These are phyloP conservation scores for Vigna radiata DNA, from an alignment of 306 rosid species.

Conservation along the genomic window DNA sequence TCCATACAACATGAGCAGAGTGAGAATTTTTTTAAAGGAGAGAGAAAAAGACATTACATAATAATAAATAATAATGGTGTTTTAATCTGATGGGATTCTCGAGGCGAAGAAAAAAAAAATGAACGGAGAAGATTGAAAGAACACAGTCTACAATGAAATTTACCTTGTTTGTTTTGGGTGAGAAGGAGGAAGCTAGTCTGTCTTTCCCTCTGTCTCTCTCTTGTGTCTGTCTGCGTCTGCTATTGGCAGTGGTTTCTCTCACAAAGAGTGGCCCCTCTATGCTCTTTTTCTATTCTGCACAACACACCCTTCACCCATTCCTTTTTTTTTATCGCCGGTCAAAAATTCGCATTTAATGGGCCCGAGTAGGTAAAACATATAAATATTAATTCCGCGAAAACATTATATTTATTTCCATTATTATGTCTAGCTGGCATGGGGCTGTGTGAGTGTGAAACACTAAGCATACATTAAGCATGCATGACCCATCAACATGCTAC, in stretches of 20 bases:
- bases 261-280: slow-evolving; percentile 44
- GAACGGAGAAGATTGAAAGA: neutral
- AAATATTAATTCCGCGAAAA: slow-evolving; percentile 9
- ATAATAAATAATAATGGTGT: neutral
- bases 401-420: slow-evolving; percentile 10
- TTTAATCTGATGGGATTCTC: slow-evolving; percentile 26
- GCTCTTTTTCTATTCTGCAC: slow-evolving; percentile 16
- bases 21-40: neutral
- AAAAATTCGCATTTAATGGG: slow-evolving; percentile 49
- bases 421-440: slow-evolving; percentile 15
- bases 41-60: slow-evolving; percentile 29
- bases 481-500: slow-evolving; percentile 15
- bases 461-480: neutral
- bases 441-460: neutral
- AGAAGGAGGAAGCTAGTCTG: slow-evolving; percentile 34
- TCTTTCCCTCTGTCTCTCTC: slow-evolving; percentile 36
- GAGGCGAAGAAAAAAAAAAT: neutral
- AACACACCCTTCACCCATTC: slow-evolving; percentile 4
- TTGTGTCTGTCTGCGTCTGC: neutral
- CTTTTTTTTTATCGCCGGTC: slow-evolving; percentile 47
- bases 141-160: slow-evolving; percentile 20
- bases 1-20: slow-evolving; percentile 50
- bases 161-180: slow-evolving; percentile 45
- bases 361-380: slow-evolving; percentile 46
- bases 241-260: slow-evolving; percentile 20